Conservation (phyloP, 352 stramenopile species). For the Phytophthora pini region DNA sequence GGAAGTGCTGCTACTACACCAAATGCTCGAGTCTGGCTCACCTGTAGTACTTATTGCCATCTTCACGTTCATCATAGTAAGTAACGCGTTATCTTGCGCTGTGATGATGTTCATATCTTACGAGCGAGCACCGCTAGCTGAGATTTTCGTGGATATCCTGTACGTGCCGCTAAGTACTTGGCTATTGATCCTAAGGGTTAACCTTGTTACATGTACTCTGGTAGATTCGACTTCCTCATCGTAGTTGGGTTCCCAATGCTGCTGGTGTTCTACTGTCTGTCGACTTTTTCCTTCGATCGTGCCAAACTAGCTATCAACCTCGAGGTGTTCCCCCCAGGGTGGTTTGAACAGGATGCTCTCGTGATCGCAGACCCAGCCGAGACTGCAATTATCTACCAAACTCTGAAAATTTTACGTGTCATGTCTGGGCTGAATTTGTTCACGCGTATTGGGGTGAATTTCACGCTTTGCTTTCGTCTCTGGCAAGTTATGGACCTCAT, state of each 20-base stretch:
- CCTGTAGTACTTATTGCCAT: constrained; percentile 2
- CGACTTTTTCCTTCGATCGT: constrained; percentile 28
- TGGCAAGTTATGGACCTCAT: neutral
- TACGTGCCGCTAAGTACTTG: constrained; percentile 8
- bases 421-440: constrained; percentile 30
- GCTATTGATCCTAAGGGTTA: neutral
- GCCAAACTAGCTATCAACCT: constrained; percentile 17
- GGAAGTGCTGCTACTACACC: neutral
- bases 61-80: constrained; percentile 14
- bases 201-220: neutral
- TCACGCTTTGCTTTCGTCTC: constrained; percentile 23
- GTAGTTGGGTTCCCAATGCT: constrained; percentile 25
- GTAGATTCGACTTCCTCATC: constrained; percentile 34
- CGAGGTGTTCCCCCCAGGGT: constrained; percentile 10
- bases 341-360: constrained; percentile 1
- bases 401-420: constrained; percentile 36
- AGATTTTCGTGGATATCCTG: constrained; percentile 32
- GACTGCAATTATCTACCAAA: constrained; percentile 20
- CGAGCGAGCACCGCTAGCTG: constrained; percentile 3
- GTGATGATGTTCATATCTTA: constrained; percentile 11
- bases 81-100: constrained; percentile 4
- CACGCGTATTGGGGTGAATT: constrained; percentile 30
- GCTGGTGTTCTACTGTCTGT: constrained; percentile 19
- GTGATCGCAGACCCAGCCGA: constrained; percentile 4
- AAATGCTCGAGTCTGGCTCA: constrained; percentile 1